Base-by-base conservation (phyloP, 495 filamentous ascomycete genomes). In the Trichoderma virens region DNA sequence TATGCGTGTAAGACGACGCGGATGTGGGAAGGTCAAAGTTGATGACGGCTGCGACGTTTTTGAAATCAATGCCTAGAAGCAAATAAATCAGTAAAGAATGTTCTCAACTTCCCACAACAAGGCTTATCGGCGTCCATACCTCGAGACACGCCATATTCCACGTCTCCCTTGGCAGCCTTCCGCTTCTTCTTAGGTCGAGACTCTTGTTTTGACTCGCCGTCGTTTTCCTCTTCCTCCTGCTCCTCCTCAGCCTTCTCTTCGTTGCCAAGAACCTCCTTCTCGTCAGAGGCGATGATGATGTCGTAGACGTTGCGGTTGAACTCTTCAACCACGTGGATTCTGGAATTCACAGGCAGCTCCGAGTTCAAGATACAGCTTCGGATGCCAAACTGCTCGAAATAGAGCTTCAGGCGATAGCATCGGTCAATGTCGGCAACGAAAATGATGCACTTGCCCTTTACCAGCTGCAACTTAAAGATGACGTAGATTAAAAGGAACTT, bases 291-390 rank as follows among this genome's bases (percentile, higher is more conserved):
- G 69, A 99, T 93, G 65, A 99, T 92, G 66, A 98, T 96, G 67
- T 98, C 93, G 77, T 98, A 99, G 27, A 94, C 84, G 45, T 88
- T 89, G 79, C 90, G 90, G 78, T 98, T 99, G 78, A 98, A 99
- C 73, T 98, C 91, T 69, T 99, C 88, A 11, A 99, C 92, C 31
- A 96, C 90, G 76, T 98, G 94, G 51, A 97, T 85, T 23, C 94
- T 83, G 7, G 90, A 92, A 67, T 96, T 96, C 66, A 97, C 88
- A 4, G 94, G 94, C 20, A 99, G 76, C 71, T 99, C 92, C 5
- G 91, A 94, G 74, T 99, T 99, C 38, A 99, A 79, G 14, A 99
- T 88, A 74, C 93, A 97, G 72, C 88, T 91, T 73, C 89, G 89
- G 71, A 96, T 91, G 28, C 91, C 92, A 68, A 99, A 98, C 70